A percentile compares a stretch with the other conserved stretches of the same genome.
Evolutionary conservation across 139 green algal genomes (phyloP).

Genomic region (Chlamydomonas asymmetrica): DNA sequence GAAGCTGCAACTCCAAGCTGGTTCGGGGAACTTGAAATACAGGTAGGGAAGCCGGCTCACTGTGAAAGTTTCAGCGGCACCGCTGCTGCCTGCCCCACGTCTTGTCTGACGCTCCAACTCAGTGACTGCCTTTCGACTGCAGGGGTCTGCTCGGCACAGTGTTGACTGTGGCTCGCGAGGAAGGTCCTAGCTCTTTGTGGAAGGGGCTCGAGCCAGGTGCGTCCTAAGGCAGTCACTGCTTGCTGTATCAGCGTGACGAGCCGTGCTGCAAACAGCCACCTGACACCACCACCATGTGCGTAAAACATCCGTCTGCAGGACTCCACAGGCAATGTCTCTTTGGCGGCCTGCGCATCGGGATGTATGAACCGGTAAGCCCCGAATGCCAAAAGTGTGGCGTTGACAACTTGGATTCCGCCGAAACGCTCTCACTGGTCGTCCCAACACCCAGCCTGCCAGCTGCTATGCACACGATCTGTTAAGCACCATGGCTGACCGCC

Average conservation of each 20-base stretch:
- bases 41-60: conserved; percentile 11
- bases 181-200: conserved; percentile 89
- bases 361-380: conserved; percentile 94
- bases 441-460: too few species aligned
- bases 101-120: too few species aligned
- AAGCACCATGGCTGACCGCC: too few species aligned
- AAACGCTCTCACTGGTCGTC: too few species aligned
- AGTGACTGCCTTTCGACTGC: conserved; percentile 1
- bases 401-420: too few species aligned
- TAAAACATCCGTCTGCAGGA: conserved; percentile 45
- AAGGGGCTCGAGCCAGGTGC: conserved; percentile 90
- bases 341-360: conserved; percentile 93
- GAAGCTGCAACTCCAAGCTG: conserved; percentile 87
- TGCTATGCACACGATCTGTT: too few species aligned
- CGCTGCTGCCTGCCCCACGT: too few species aligned
- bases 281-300: too few species aligned
- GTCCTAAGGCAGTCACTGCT: conserved; percentile 2
- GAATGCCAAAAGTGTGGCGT: too few species aligned
- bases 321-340: conserved; percentile 95
- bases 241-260: too few species aligned
- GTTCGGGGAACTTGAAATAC: conserved; percentile 63
- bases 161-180: conserved; percentile 87
- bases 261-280: neutral
- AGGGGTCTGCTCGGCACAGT: conserved; percentile 92
- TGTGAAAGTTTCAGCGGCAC: too few species aligned